These are phyloP conservation scores for Candida nanaspora DNA, from an alignment of 805 yeast species.

Conservation along the genomic window DNA sequence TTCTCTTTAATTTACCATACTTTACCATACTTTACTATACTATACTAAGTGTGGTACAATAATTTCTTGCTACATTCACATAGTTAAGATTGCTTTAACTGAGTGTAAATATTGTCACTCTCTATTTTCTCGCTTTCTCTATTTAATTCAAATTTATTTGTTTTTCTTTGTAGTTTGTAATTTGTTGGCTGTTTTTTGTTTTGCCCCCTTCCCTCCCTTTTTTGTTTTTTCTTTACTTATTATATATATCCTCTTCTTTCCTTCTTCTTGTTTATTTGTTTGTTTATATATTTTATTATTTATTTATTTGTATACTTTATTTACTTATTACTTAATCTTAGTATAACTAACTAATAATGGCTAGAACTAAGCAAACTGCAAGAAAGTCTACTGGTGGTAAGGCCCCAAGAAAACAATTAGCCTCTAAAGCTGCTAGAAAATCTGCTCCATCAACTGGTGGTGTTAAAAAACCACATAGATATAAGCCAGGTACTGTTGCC, in stretches of 20 bases:
- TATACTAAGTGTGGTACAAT: no score
- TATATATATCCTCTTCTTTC: not conserved
- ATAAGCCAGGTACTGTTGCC: constrained; percentile 96
- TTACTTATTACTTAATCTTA: not conserved
- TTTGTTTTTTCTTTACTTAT: not conserved
- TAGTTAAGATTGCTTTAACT: no score
- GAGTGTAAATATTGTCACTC: no score
- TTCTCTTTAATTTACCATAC: no score
- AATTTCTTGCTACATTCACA: no score
- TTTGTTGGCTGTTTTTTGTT: no score
- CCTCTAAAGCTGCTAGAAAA: constrained; percentile 89
- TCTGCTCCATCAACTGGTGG: constrained; percentile 90
- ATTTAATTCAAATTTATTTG: no score
- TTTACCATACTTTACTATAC: no score
- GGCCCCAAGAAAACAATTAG: constrained; percentile 91
- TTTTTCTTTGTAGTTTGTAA: no score
- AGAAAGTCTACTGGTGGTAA: constrained; percentile 95
- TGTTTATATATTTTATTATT: no score
- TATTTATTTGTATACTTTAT: not conserved
- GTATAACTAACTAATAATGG: constrained; percentile 41
- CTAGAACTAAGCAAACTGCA: constrained; percentile 91
- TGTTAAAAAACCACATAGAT: constrained; percentile 93
- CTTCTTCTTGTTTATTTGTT: not conserved
- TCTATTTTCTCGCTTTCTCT: no score
- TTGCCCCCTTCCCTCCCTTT: not conserved